Evolutionary conservation across 2,329 filamentous ascomycete species (phyloP).

Genomic region (Pseudogymnoascus sp.): DNA sequence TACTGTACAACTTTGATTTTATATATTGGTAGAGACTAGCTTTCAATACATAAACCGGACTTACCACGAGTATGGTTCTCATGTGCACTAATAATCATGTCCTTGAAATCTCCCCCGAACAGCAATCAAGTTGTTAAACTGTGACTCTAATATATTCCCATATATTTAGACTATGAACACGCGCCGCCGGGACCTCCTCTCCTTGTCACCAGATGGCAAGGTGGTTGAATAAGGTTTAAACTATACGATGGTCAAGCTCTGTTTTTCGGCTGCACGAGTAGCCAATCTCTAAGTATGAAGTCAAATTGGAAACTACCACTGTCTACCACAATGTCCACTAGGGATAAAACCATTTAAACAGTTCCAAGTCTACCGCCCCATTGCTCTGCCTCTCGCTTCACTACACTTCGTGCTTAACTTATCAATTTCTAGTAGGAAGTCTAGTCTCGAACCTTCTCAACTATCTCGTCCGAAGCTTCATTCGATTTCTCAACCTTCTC

Average conservation of each 20-base stretch:
- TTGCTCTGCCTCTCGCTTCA: not conserved
- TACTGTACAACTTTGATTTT: too few species aligned
- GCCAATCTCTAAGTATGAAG: not conserved
- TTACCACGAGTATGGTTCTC: not conserved
- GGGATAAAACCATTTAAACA: not conserved
- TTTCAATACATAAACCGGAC: not conserved
- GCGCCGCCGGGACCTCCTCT: too few species aligned
- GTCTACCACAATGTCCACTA: not conserved
- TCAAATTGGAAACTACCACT: not conserved
- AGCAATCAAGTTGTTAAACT: not conserved
- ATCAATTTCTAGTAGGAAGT: not conserved
- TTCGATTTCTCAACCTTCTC: not conserved
- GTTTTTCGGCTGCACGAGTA: not conserved
- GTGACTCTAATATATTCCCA: not conserved
- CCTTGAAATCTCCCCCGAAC: not conserved
- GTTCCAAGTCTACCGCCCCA: not conserved
- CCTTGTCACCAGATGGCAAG: too few species aligned
- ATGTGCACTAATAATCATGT: not conserved
- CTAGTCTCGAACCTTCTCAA: constrained; percentile 13
- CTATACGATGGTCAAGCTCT: too few species aligned
- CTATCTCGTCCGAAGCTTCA: not conserved
- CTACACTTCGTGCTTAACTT: not conserved
- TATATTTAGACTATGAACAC: not conserved
- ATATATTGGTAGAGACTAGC: not conserved
- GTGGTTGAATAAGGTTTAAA: too few species aligned